Conservation (phyloP, 108 stramenopile genomes). For the Asterionellopsis glacialis region DNA sequence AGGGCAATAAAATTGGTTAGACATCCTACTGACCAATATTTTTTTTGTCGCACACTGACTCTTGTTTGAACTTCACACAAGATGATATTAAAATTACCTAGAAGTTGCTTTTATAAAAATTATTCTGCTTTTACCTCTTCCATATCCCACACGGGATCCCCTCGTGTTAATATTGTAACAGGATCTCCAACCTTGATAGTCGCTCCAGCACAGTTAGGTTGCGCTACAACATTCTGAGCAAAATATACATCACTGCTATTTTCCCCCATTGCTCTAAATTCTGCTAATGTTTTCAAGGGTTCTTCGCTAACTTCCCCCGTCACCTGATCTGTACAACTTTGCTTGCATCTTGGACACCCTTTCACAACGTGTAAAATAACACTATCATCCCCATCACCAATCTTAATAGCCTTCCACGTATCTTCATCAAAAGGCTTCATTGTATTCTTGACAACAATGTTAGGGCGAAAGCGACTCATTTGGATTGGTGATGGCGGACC, state of each 20-base stretch:
- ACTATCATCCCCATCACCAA: constrained; percentile 33
- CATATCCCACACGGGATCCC: constrained; percentile 40
- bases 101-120: too few species aligned
- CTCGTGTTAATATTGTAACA: constrained; percentile 35
- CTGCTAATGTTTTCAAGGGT: constrained; percentile 59
- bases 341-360: constrained; percentile 85
- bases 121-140: too few species aligned
- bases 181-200: constrained; percentile 32
- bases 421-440: constrained; percentile 79
- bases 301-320: constrained; percentile 61
- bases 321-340: constrained; percentile 77
- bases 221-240: constrained; percentile 71
- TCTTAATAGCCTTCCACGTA: constrained; percentile 76
- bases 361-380: constrained; percentile 66
- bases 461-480: constrained; percentile 83
- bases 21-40: too few species aligned
- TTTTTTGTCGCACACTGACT: too few species aligned
- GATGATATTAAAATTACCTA: too few species aligned
- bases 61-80: too few species aligned
- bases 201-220: constrained; percentile 12
- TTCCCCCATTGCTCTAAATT: constrained; percentile 55
- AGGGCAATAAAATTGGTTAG: too few species aligned
- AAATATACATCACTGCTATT: constrained; percentile 62
- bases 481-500: constrained; percentile 45
- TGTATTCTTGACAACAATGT: constrained; percentile 61